Conservation (phyloP, 2,329 filamentous ascomycete genomes). For the Pestalotiopsis fici region DNA sequence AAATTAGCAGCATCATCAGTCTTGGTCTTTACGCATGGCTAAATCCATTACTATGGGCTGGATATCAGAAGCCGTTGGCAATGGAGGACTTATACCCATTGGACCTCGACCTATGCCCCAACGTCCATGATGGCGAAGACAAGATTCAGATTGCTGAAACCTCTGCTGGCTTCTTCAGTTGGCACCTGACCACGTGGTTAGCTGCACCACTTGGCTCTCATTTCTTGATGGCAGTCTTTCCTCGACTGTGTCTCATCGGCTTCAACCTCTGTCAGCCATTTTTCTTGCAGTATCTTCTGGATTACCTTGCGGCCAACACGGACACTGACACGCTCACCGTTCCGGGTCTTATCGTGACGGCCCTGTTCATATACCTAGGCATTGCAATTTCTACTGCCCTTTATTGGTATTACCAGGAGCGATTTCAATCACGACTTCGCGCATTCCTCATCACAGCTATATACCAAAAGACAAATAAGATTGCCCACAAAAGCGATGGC, state of each 20-base stretch:
- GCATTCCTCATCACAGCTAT: slow-evolving; percentile 31
- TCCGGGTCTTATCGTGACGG: slow-evolving; percentile 44
- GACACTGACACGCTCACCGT: slow-evolving; percentile 24
- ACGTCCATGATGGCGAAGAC: slow-evolving; percentile 13
- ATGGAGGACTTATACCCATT: slow-evolving; percentile 34
- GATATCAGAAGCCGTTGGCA: slow-evolving; percentile 33
- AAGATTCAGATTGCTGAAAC: slow-evolving; percentile 10
- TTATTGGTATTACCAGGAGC: slow-evolving; percentile 40
- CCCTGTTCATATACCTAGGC: slow-evolving; percentile 38
- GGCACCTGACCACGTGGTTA: slow-evolving; percentile 8
- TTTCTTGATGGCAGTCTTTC: slow-evolving; percentile 23
- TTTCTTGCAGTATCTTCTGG: slow-evolving; percentile 30
- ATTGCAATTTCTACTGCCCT: slow-evolving; percentile 39
- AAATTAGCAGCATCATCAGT: slow-evolving; percentile 33
- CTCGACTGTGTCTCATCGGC: slow-evolving; percentile 24
- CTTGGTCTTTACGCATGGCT: slow-evolving; percentile 35
- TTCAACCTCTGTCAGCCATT: slow-evolving; percentile 36
- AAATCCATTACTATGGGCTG: slow-evolving; percentile 31
- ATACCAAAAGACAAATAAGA: slow-evolving; percentile 30
- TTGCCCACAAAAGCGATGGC: slow-evolving; percentile 13
- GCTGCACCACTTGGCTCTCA: slow-evolving; percentile 14
- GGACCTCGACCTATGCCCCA: slow-evolving; percentile 20
- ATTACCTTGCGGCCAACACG: slow-evolving; percentile 24
- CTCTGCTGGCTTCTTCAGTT: slow-evolving; percentile 12
- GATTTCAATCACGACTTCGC: slow-evolving; percentile 28